Percentiles rank a stretch among this genome's conserved stretches.
Conservation (phyloP, 2,329 filamentous ascomycete species). For the Arthroderma sp. region DNA sequence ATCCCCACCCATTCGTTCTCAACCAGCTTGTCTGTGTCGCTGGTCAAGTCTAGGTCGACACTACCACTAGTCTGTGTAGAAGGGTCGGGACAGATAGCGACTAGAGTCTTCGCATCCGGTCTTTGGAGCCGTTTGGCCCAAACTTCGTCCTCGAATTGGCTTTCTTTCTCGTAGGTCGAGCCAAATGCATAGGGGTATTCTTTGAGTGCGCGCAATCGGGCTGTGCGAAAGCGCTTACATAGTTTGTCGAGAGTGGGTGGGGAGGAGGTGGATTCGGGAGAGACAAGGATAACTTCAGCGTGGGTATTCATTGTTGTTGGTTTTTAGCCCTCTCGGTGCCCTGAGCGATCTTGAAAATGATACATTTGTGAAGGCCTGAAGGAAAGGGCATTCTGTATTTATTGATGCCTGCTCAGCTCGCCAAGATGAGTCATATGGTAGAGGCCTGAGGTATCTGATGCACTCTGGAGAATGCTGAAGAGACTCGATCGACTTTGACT, state of each 20-base stretch:
- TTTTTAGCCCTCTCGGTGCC: too few species aligned
- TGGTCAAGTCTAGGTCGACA: not conserved
- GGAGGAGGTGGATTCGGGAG: not conserved
- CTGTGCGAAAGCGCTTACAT: slow-evolving; percentile 12
- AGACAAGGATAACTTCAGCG: too few species aligned
- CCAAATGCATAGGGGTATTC: slow-evolving; percentile 18
- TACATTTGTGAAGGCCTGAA: too few species aligned
- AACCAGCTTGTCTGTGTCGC: slow-evolving; percentile 7
- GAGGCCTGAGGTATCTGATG: too few species aligned
- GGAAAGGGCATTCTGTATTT: too few species aligned
- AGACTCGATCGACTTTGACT: too few species aligned
- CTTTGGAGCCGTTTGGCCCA: slow-evolving; percentile 20
- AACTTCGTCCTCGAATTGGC: slow-evolving; percentile 12
- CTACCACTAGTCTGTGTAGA: not conserved
- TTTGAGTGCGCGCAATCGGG: slow-evolving; percentile 17
- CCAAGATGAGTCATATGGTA: too few species aligned
- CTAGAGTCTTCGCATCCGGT: slow-evolving; percentile 16
- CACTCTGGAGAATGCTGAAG: too few species aligned
- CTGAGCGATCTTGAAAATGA: too few species aligned
- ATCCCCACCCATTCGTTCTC: slow-evolving; percentile 19
- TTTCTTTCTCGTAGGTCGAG: slow-evolving; percentile 19
- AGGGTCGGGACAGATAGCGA: slow-evolving; percentile 10
- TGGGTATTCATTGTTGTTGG: too few species aligned
- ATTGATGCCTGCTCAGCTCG: too few species aligned
- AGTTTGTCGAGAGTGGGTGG: slow-evolving; percentile 3